Evolutionary conservation across 2,329 filamentous ascomycete species (phyloP).

Genomic region (Ophiosphaerella herpotricha): DNA sequence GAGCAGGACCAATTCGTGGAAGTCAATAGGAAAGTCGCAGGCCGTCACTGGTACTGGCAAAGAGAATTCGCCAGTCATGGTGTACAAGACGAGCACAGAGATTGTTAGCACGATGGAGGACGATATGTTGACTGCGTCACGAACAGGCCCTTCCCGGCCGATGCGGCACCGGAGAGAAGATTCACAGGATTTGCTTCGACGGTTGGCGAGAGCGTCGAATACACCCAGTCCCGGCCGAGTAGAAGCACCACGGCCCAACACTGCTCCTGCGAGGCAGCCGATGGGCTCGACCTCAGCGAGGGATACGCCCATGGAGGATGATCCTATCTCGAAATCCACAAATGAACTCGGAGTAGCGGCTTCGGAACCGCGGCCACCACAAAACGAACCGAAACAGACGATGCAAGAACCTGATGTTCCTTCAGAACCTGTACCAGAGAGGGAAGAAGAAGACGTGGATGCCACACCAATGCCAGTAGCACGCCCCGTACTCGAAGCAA

Average conservation of each 20-base stretch:
- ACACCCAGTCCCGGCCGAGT: constrained; percentile 51
- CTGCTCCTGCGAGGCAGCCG: constrained; percentile 20
- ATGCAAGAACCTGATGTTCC: constrained; percentile 4
- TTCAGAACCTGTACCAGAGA: constrained; percentile 8
- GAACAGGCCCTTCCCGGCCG: constrained; percentile 31
- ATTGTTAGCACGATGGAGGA: constrained; percentile 36
- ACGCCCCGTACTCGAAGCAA: constrained; percentile 30
- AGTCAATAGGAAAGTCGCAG: constrained; percentile 35
- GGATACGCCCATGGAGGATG: constrained; percentile 5
- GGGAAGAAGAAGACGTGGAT: constrained; percentile 18
- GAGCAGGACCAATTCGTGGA: constrained; percentile 35
- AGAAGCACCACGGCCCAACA: constrained; percentile 23
- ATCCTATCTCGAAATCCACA: constrained; percentile 1
- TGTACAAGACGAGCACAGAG: constrained; percentile 42
- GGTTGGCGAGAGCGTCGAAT: constrained; percentile 52
- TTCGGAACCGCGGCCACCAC: constrained; percentile 3
- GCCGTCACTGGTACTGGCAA: constrained; percentile 28
- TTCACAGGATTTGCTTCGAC: constrained; percentile 52
- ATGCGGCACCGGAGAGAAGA: constrained; percentile 45
- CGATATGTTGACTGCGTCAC: constrained; percentile 28
- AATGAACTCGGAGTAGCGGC: constrained; percentile 3
- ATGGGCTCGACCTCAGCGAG: constrained; percentile 14
- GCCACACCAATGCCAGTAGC: constrained; percentile 36
- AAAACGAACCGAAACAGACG: constrained; percentile 11
- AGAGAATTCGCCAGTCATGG: constrained; percentile 38